Percentiles rank a stretch among this genome's conserved stretches.
phyloP scores from a whole-genome alignment of 352 stramenopile genomes.

The Phytopythium oedochilum region DNA sequence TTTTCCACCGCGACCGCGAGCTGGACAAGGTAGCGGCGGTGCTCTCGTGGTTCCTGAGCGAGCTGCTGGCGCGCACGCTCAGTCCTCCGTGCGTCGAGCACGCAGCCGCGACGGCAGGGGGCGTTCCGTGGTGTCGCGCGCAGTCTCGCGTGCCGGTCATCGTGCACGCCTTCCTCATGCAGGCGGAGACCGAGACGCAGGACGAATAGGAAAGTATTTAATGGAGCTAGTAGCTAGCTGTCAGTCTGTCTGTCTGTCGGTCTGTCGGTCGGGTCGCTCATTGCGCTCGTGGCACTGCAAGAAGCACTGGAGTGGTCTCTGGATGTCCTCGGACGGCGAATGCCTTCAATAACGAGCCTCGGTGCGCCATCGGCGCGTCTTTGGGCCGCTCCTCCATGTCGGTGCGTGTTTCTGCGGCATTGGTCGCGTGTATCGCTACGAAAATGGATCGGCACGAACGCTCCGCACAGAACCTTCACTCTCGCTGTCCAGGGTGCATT shows the following conservation, averaged over 20 bases:
- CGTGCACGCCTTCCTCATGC: conserved; percentile 4
- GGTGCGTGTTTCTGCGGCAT: conserved; percentile 2
- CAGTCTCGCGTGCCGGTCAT: conserved; percentile 2
- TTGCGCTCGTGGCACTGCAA: too few relatives aligned
- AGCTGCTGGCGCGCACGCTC: conserved; percentile 5
- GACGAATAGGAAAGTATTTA: too few relatives aligned
- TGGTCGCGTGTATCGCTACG: too few relatives aligned
- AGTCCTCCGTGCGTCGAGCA: neutral
- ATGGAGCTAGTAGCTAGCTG: too few relatives aligned
- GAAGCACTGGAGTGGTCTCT: too few relatives aligned
- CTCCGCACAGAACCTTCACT: too few relatives aligned
- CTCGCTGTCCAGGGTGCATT: too few relatives aligned
- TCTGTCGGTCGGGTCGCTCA: too few relatives aligned
- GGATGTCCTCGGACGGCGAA: too few relatives aligned
- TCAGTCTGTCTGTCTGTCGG: too few relatives aligned
- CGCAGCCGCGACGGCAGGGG: neutral
- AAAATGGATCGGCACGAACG: too few relatives aligned
- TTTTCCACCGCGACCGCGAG: conserved; percentile 3
- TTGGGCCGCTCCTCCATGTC: neutral
- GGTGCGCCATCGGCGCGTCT: neutral
- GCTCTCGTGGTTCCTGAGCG: conserved; percentile 4
- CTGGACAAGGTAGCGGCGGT: neutral
- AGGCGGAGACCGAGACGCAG: neutral
- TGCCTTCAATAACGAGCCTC: conserved; percentile 1
- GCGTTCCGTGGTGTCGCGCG: conserved; percentile 2